Evolutionary conservation across 2,329 filamentous ascomycete species (phyloP), one percentile per base, ranked within the genome.

Genomic region (Neofusicoccum ribis): DNA sequence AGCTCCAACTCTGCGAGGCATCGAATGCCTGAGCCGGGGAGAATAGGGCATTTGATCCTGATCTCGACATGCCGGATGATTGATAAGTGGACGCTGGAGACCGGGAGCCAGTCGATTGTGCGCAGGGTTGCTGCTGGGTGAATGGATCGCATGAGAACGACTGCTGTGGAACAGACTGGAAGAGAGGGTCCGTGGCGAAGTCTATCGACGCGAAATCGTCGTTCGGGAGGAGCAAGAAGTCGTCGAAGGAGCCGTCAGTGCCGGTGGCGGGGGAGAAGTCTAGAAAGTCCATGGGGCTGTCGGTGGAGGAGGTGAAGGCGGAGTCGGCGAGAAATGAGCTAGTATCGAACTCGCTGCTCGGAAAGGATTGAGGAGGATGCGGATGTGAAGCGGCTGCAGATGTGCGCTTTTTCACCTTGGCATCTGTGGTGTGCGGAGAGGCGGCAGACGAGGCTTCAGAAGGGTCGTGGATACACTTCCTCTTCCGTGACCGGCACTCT

Each of bases 401-500:
- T 12, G 47, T 39, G 6, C 52, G 63, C 52, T 64, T 64, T 36
- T 64, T 64, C 41, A 64, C 63, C 36, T 64, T 64, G 15, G 63
- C 23, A 43, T 37, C 61, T 5, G 14, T 39, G 27, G 46, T n/a
- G 12, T 20, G 47, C 43, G 63, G 43, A 36, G 63, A 60, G 63
- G 44, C 63, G 46, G 50, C 51, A 58, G 62, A 64, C 27, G 52
- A 64, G 37, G 39, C 59, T 47, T 50, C 15, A 17, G 52, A 49
- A 47, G 43, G 34, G 52, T 67, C 44, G 41, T 67, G 65, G 39
- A 41, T 52, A 36, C 65, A 67, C 37, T 67, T 67, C 43, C 65
- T 36, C 58, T 62, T 62, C 27, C 58, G 58, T 31, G 34, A 37
- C 5, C 63, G 58, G 49, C 65, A 67, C 44, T 61, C 51, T 39